Evolutionary conservation across 768 basidiomycete species (phyloP).

Genomic region (Inosperma sp.): DNA sequence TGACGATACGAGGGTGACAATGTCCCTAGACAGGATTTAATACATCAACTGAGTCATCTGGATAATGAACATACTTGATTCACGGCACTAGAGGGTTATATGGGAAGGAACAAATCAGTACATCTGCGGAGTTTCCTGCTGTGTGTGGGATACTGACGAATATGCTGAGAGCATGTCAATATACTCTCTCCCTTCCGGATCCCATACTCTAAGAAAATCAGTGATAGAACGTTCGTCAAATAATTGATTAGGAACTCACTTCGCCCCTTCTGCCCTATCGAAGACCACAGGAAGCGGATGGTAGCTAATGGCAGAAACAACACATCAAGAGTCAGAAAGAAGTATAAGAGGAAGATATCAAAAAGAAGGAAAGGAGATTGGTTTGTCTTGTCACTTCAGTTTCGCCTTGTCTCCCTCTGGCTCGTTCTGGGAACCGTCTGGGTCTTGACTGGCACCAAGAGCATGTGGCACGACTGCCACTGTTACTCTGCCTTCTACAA

Average conservation of each 20-base stretch:
- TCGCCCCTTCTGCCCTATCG: slow-evolving; percentile 83
- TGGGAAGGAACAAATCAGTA: background rate
- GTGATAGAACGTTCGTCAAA: background rate
- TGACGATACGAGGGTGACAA: slow-evolving; percentile 86
- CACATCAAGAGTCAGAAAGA: slow-evolving; percentile 35
- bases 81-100: slow-evolving; percentile 38
- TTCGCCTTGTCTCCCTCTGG: slow-evolving; percentile 6
- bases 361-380: slow-evolving; percentile 6
- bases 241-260: slow-evolving; percentile 53
- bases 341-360: slow-evolving; percentile 13
- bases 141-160: slow-evolving; percentile 63
- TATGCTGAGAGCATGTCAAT: slow-evolving; percentile 98
- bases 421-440: background rate
- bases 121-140: too few species aligned
- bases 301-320: slow-evolving; percentile 65
- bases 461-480: background rate
- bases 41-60: background rate
- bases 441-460: background rate
- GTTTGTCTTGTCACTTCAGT: slow-evolving; percentile 9
- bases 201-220: slow-evolving; percentile 63
- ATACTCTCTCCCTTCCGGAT: slow-evolving; percentile 92
- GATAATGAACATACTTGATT: slow-evolving; percentile 61
- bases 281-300: slow-evolving; percentile 95
- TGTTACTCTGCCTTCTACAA: background rate
- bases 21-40: slow-evolving; percentile 53